These are phyloP conservation scores for Podospora australis DNA, from an alignment of 495 filamentous ascomycete species.

Conservation along the genomic window DNA sequence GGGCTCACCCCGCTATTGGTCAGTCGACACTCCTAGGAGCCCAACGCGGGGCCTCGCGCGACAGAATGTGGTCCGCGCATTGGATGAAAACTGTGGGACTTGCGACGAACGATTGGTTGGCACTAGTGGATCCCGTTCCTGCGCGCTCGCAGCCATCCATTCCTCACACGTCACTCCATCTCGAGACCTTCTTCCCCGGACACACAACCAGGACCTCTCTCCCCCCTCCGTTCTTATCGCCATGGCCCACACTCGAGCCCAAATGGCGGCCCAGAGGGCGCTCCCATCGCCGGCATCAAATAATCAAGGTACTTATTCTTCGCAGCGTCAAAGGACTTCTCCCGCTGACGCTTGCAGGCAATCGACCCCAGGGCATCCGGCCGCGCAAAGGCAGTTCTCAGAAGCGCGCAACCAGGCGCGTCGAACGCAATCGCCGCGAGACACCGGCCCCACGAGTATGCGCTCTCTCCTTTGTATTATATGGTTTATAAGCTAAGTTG, in stretches of 20 bases:
- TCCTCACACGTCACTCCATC: slow-evolving; percentile 12
- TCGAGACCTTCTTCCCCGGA: slow-evolving; percentile 3
- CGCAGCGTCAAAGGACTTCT: slow-evolving; percentile 16
- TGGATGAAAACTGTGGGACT: too few species aligned
- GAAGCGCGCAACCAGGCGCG: slow-evolving; percentile 12
- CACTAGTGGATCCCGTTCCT: not conserved
- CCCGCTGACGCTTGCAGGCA: too few species aligned
- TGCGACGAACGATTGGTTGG: not conserved
- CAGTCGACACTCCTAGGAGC: too few species aligned
- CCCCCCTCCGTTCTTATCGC: slow-evolving; percentile 6
- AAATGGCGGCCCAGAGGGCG: slow-evolving; percentile 12
- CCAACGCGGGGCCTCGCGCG: too few species aligned
- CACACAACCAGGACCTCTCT: slow-evolving; percentile 11
- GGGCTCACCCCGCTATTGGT: too few species aligned
- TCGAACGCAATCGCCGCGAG: slow-evolving; percentile 15
- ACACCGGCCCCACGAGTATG: slow-evolving; percentile 10
- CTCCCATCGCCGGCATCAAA: slow-evolving; percentile 14
- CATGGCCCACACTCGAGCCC: slow-evolving; percentile 18
- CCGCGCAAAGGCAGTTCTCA: slow-evolving; percentile 14
- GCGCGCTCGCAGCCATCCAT: slow-evolving; percentile 11
- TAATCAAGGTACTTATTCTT: slow-evolving; percentile 18
- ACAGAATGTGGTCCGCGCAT: too few species aligned
- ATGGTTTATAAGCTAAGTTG: slow-evolving; percentile 14
- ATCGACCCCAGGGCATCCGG: too few species aligned
- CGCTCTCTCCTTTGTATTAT: slow-evolving; percentile 8